These are phyloP conservation scores for Cochlearia excelsa DNA, from an alignment of 345 rosid genomes.

Conservation along the genomic window DNA sequence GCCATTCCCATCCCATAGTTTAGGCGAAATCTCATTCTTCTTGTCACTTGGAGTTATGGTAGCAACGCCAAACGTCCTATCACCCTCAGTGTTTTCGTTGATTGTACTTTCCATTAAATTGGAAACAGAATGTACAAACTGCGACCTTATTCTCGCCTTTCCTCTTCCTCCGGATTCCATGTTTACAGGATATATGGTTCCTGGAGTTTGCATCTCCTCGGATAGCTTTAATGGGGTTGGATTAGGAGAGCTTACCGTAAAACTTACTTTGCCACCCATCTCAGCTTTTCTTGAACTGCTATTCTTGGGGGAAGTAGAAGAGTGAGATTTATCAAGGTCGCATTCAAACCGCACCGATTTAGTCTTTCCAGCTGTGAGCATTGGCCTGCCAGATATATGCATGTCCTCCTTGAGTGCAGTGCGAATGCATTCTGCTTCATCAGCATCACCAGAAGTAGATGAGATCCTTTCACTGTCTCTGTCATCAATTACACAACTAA, in stretches of 20 bases:
- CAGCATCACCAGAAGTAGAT: conserved; percentile 39
- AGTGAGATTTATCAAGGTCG: conserved; percentile 46
- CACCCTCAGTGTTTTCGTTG: neutral
- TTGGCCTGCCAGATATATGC: conserved; percentile 25
- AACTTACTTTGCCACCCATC: conserved; percentile 35
- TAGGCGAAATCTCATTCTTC: conserved; percentile 48
- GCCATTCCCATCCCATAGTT: conserved; percentile 98
- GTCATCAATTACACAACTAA: conserved; percentile 54
- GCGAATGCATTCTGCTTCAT: conserved; percentile 33
- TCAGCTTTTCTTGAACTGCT: conserved; percentile 39
- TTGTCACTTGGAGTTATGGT: neutral
- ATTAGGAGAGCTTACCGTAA: conserved; percentile 48
- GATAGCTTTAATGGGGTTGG: conserved; percentile 82
- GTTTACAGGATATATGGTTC: conserved; percentile 71
- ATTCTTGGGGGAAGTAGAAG: conserved; percentile 42
- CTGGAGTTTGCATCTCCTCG: conserved; percentile 98
- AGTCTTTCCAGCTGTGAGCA: conserved; percentile 47
- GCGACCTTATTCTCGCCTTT: conserved; percentile 66
- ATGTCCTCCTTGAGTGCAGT: conserved; percentile 35
- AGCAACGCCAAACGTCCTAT: neutral
- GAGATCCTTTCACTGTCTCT: conserved; percentile 37
- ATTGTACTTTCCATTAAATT: conserved; percentile 44
- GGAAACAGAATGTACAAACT: conserved; percentile 60
- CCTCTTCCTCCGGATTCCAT: conserved; percentile 43
- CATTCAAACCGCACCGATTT: conserved; percentile 78